Evolutionary conservation across 768 basidiomycete species (phyloP).

Genomic region (Candolleomyces eurysporus): DNA sequence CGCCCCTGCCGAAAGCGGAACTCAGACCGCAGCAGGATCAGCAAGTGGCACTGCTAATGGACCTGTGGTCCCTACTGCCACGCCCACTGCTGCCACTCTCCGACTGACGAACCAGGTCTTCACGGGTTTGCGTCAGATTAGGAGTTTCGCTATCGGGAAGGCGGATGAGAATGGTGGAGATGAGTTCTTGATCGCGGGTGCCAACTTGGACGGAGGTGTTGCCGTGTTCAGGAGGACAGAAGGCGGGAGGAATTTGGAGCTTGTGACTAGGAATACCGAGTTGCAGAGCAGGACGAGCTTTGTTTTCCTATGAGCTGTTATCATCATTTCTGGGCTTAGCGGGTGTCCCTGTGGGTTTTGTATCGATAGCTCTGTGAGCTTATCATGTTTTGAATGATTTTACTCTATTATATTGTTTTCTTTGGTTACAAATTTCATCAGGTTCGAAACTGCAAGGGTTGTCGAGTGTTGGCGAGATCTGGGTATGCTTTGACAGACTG

Average conservation of each 20-base stretch:
- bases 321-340: neutral
- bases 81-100: constrained; percentile 11
- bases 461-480: no score
- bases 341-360: no score
- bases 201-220: constrained; percentile 52
- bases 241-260: constrained; percentile 49
- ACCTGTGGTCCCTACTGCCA: neutral
- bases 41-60: neutral
- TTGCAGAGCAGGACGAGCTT: constrained; percentile 53
- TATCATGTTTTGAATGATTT: no score
- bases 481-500: no score
- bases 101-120: constrained; percentile 25
- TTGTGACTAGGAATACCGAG: constrained; percentile 54
- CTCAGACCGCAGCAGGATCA: neutral
- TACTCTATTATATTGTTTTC: no score
- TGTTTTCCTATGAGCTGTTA: constrained; percentile 28
- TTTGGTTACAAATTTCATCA: no score
- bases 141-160: constrained; percentile 63
- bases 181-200: constrained; percentile 51
- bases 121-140: constrained; percentile 43
- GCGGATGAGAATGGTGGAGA: constrained; percentile 40
- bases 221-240: constrained; percentile 54
- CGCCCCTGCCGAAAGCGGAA: neutral
- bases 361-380: no score
- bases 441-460: no score